phyloP scores from a whole-genome alignment of 2,329 filamentous ascomycete species.

The Hirsutella minnesotensis region DNA sequence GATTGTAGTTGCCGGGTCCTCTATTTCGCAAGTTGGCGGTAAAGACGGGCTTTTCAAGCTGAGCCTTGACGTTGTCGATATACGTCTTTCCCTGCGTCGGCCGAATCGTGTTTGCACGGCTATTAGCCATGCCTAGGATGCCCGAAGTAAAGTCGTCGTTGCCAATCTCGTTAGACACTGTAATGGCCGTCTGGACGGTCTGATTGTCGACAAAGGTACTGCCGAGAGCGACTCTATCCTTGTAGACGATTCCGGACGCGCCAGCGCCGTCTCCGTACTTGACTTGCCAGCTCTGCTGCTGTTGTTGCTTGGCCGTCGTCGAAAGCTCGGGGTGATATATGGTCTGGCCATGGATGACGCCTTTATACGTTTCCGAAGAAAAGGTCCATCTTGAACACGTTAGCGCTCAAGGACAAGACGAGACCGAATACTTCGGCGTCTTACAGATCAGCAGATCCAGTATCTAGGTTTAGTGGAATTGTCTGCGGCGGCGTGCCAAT shows the following conservation, averaged over 20 bases:
- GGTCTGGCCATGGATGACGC: constrained; percentile 36
- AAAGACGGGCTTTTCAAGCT: constrained; percentile 20
- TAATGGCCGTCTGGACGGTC: constrained; percentile 52
- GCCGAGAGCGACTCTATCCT: constrained; percentile 51
- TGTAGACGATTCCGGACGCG: constrained; percentile 53
- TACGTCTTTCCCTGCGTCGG: constrained; percentile 21
- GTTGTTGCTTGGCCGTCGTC: constrained; percentile 28
- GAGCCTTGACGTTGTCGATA: constrained; percentile 20
- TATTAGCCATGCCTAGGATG: constrained; percentile 22
- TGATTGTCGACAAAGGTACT: constrained; percentile 45
- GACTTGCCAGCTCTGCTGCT: constrained; percentile 40
- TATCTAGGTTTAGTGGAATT: constrained; percentile 60
- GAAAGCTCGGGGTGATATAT: constrained; percentile 42
- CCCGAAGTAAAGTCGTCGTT: constrained; percentile 22
- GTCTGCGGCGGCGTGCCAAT: constrained; percentile 46
- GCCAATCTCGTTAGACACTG: constrained; percentile 35
- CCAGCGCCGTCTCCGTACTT: constrained; percentile 53
- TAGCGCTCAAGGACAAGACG: background rate
- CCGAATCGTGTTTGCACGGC: constrained; percentile 19
- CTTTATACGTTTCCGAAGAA: constrained; percentile 40
- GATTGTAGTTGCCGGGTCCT: constrained; percentile 25
- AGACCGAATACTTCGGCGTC: constrained; percentile 1
- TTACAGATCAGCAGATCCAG: constrained; percentile 39
- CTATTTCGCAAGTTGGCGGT: constrained; percentile 22
- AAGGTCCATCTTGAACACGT: constrained; percentile 52